Percentiles rank a stretch among this genome's conserved stretches.
phyloP scores from a whole-genome alignment of 1,284 basidiomycete species.

The Hymenochaete sp. region DNA sequence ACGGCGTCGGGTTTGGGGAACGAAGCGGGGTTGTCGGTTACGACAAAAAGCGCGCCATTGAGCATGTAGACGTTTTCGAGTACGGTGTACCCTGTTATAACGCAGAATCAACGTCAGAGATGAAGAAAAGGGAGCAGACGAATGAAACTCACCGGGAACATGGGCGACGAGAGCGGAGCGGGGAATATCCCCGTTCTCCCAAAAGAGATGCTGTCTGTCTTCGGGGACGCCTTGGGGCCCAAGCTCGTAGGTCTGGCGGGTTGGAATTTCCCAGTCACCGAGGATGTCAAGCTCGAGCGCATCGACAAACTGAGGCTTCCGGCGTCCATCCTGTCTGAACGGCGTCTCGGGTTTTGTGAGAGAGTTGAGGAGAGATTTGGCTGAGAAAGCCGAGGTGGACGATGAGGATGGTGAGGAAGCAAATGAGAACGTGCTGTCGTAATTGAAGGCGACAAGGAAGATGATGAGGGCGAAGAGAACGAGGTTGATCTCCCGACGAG shows the following conservation, averaged over 20 bases:
- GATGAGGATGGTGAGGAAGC: constrained; percentile 36
- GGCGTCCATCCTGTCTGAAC: constrained; percentile 40
- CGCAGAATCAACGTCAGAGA: constrained; percentile 32
- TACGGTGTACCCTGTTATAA: constrained; percentile 62
- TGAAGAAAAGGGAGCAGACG: neutral
- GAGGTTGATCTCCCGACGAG: constrained; percentile 55
- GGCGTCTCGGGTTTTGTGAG: constrained; percentile 32
- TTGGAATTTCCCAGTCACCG: constrained; percentile 53
- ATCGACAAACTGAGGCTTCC: constrained; percentile 41
- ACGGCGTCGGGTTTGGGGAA: constrained; percentile 46
- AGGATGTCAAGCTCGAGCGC: constrained; percentile 50
- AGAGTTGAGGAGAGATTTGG: constrained; percentile 34
- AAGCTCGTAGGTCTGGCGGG: constrained; percentile 5
- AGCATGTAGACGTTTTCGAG: constrained; percentile 67
- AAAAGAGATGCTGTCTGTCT: constrained; percentile 32
- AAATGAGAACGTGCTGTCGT: constrained; percentile 47
- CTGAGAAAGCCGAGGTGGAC: constrained; percentile 22
- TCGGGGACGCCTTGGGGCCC: constrained; percentile 45
- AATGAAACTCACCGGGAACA: constrained; percentile 12
- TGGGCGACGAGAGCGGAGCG: constrained; percentile 13
- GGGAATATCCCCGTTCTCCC: constrained; percentile 25
- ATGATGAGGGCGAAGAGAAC: constrained; percentile 48
- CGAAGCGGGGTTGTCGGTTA: constrained; percentile 42
- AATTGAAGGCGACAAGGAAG: constrained; percentile 60
- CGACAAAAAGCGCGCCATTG: constrained; percentile 62